Evolutionary conservation across 2,329 filamentous ascomycete species (phyloP), one percentile per base, ranked within the genome.

Genomic region (Neurospora crassa): DNA sequence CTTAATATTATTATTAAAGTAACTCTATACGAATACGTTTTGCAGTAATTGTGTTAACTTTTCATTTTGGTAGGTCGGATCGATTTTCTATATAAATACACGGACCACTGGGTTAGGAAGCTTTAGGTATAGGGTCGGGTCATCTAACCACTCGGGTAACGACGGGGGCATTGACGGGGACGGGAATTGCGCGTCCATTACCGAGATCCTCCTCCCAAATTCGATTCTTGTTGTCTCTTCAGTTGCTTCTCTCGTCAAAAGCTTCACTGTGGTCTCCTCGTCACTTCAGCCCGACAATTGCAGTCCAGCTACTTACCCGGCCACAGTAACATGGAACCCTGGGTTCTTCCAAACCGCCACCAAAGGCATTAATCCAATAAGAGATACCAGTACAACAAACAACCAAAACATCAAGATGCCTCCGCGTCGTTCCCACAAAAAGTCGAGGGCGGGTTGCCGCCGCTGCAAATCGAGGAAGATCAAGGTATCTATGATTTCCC

Each of bases 401-500:
- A 40, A 37, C 40, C 53, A 67, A 68, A 34, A 59, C 63, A 42
- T 18, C 37, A 73, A 34, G 67, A 90, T 90, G 88, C 87, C 89
- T 73, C 89, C 89, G 40, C 83, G 89, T 77, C 84, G 89, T 78
- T 90, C 89, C 59, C 90, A 92, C 80, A 91, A 90, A 78, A 92
- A 81, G 82, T 91, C 88, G 71, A 85, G 90, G 75, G 86, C 89
- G 69, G 90, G 90, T 67, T 92, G 90, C 76, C 84, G 85, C 73
- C 83, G 87, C 72, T 92, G 90, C 80, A 92, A 91, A 81, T 83
- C 84, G 70, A 84, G 90, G 73, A 91, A 91, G 80, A 90, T 92
- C 78, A 92, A 92, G 87, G 89, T 90, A 80, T 68, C 75, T 70
- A 45, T 5, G 7, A 7, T 37, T 1, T 3, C 4, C 1, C 34